Base-by-base conservation (phyloP, 352 stramenopile species). In the Aphanomyces euteiches region DNA sequence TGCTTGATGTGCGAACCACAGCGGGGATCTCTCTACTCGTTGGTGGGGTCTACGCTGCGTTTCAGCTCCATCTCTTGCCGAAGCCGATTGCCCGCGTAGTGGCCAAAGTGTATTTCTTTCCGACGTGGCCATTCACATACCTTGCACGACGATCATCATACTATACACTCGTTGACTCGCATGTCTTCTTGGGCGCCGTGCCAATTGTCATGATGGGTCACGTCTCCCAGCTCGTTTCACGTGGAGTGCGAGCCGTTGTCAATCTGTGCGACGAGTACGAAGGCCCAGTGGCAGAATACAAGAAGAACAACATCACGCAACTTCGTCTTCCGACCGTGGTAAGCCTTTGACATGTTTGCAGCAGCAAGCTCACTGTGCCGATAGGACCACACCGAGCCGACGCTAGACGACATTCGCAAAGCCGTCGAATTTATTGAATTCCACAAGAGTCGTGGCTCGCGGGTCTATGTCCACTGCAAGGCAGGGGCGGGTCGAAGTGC, bases 381-480 rank as follows among this genome's bases (percentile, higher is more conserved):
- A 17, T 80, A 78, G 78, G 88, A 96, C 79, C 88, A 96, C 75
- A 86, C 74, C 8, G 89, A 97, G 72, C 89, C 88, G 19, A 85
- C 83, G 3, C 66, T 95, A 1, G 75, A 75, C 39, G 79, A 87
- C 47, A 71, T 97, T 28, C 72, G 90, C 67, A 75, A 75, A 7
- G 90, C 88, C 7, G 87, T 98, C 38, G 77, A 80, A 13, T 98
- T 98, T 67, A 97, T 98, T 69, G 54, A 91, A 68, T 78, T 93
- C 58, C 89, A 98, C 72, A 79, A 90, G 48, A 73, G 84, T 34
- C 76, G 78, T 61, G 93, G 93, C 28, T 89, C 91, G 41, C 80
- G 87, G 38, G 95, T 98, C n/a, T 98, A 98, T 70, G 92, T 99
- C 56, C 96, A 98, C 75, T 99, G 96, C 82, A 97, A 98, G 78